These are phyloP conservation scores for Colletotrichum abscissum DNA, from an alignment of 2,329 filamentous ascomycete species.

Conservation along the genomic window DNA sequence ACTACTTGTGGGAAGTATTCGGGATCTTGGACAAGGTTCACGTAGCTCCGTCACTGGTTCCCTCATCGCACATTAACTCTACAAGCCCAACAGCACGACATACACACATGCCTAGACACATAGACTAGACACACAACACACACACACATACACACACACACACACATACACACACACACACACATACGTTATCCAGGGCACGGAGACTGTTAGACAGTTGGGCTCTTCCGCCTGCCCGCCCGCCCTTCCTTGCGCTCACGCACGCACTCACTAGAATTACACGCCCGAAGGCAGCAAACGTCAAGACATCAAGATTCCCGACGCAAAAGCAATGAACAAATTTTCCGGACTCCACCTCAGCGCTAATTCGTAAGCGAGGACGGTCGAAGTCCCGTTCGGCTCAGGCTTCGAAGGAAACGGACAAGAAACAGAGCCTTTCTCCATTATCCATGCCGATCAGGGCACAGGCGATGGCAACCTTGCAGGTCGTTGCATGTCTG, in stretches of 20 bases:
- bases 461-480: neutral
- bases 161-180: neutral
- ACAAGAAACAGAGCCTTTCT: neutral
- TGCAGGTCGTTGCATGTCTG: constrained; percentile 6
- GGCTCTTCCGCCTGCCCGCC: neutral
- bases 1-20: neutral
- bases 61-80: neutral
- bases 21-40: neutral
- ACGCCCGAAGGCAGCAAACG: neutral
- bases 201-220: neutral
- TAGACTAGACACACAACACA: neutral
- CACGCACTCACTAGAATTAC: neutral
- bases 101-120: neutral
- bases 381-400: constrained; percentile 8
- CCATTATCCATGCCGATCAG: neutral
- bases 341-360: constrained; percentile 12
- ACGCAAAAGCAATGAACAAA: neutral
- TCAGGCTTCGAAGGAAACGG: constrained; percentile 8
- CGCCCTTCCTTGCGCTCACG: neutral
- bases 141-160: neutral
- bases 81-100: neutral
- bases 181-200: neutral
- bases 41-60: neutral
- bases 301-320: neutral
- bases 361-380: neutral